These are phyloP conservation scores for Tausonia pullulans DNA, from an alignment of 1,284 basidiomycete genomes.

Conservation along the genomic window DNA sequence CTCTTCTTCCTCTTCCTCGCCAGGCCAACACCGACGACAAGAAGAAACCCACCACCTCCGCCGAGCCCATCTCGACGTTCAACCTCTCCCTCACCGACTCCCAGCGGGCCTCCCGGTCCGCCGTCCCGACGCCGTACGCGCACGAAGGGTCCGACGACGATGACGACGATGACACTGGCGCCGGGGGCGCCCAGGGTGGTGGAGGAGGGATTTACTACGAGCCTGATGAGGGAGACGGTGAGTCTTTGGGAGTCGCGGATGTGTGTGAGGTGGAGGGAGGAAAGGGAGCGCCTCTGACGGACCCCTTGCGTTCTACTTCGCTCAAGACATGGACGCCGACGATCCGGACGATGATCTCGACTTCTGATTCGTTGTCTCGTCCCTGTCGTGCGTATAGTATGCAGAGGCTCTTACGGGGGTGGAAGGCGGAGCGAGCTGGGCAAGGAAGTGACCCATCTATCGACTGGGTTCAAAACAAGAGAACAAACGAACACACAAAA, in stretches of 20 bases:
- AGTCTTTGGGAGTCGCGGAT: no score
- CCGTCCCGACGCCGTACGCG: slow-evolving; percentile 74
- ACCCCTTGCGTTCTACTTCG: no score
- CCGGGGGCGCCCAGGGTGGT: neutral
- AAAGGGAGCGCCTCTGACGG: no score
- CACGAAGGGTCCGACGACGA: slow-evolving; percentile 48
- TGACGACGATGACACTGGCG: neutral
- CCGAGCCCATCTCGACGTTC: slow-evolving; percentile 42
- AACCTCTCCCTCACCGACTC: slow-evolving; percentile 71
- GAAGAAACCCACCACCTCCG: neutral
- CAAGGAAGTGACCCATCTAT: no score
- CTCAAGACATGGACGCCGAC: slow-evolving; percentile 15
- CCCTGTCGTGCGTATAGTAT: no score
- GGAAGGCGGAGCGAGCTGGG: no score
- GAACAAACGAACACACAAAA: no score
- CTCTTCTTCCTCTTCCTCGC: neutral
- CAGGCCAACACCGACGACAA: no score
- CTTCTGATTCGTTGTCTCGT: neutral
- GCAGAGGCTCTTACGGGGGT: no score
- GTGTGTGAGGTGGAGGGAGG: no score
- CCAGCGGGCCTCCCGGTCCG: slow-evolving; percentile 65
- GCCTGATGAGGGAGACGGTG: slow-evolving; percentile 13
- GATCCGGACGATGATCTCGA: slow-evolving; percentile 17
- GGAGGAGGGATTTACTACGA: slow-evolving; percentile 15
- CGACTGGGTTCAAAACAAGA: no score